Evolutionary conservation across 176 grass and related monocot genomes (phyloP).

Genomic region (Zea luxurians): DNA sequence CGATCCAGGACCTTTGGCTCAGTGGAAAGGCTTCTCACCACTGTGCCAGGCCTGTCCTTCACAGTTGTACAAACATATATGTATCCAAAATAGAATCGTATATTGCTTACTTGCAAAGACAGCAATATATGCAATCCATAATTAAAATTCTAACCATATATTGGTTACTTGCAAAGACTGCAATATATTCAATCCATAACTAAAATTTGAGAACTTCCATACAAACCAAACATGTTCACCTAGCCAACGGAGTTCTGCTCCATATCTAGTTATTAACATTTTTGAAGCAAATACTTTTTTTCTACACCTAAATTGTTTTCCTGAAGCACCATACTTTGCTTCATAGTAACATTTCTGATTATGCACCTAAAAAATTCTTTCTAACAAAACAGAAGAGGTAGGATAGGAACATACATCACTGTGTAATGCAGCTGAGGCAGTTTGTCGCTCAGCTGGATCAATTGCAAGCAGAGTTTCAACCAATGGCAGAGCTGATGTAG

Average conservation of each 20-base stretch:
- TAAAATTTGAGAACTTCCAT: background rate
- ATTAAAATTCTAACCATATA: background rate
- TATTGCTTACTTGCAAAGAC: background rate
- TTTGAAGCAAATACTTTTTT: background rate
- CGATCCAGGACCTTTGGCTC: no score
- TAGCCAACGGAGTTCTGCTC: background rate
- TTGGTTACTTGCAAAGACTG: background rate
- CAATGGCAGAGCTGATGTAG: constrained; percentile 48
- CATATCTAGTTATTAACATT: background rate
- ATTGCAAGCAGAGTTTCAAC: constrained; percentile 65
- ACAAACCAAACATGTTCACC: background rate
- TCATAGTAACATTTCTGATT: constrained; percentile 16
- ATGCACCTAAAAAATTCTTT: background rate
- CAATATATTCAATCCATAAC: background rate
- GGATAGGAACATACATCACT: constrained; percentile 48
- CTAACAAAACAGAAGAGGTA: constrained; percentile 1
- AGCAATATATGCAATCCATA: background rate
- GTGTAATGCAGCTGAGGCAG: constrained; percentile 55
- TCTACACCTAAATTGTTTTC: background rate
- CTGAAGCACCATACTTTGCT: constrained; percentile 12
- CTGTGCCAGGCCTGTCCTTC: no score
- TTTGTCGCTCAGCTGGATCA: constrained; percentile 58
- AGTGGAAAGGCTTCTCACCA: no score
- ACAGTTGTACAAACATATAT: background rate
- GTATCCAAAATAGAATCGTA: background rate